Conservation (phyloP, 1,284 basidiomycete species). For the Papiliotrema nemorosa region DNA sequence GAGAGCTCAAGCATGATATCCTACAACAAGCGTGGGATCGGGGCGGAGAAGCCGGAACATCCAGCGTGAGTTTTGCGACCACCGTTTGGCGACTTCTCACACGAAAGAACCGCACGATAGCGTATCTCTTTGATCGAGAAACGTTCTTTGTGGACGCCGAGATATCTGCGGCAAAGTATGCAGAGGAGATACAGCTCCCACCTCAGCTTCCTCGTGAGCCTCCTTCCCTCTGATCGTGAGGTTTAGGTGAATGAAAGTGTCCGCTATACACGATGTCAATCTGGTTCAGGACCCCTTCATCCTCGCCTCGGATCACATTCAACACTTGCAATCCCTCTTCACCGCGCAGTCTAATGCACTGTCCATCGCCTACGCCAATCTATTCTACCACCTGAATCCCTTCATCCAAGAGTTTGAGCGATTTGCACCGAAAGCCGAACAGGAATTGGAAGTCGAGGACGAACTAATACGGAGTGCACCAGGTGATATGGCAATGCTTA, state of each 20-base stretch:
- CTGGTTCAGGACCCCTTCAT: constrained; percentile 38
- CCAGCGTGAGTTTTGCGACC: constrained; percentile 14
- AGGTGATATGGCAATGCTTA: constrained; percentile 41
- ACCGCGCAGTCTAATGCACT: constrained; percentile 38
- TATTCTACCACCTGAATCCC: constrained; percentile 38
- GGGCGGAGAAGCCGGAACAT: constrained; percentile 31
- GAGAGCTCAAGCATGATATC: constrained; percentile 36
- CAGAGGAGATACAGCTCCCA: constrained; percentile 38
- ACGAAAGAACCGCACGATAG: constrained; percentile 4
- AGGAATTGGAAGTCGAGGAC: constrained; percentile 32
- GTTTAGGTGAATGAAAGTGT: constrained; percentile 6
- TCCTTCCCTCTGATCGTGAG: background rate
- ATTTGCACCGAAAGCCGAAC: constrained; percentile 30
- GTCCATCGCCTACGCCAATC: constrained; percentile 41
- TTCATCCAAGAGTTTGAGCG: constrained; percentile 33
- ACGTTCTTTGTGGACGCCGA: constrained; percentile 45
- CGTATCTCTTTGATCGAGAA: constrained; percentile 44
- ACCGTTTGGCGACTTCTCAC: background rate
- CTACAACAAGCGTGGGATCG: constrained; percentile 37
- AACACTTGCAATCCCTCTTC: constrained; percentile 42
- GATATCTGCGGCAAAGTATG: constrained; percentile 31
- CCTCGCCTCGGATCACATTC: constrained; percentile 39
- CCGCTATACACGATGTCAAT: constrained; percentile 10
- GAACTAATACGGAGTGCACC: constrained; percentile 28
- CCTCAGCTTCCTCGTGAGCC: constrained; percentile 35